phyloP scores from a whole-genome alignment of 345 rosid genomes.

The Gossypium rotundifolium region DNA sequence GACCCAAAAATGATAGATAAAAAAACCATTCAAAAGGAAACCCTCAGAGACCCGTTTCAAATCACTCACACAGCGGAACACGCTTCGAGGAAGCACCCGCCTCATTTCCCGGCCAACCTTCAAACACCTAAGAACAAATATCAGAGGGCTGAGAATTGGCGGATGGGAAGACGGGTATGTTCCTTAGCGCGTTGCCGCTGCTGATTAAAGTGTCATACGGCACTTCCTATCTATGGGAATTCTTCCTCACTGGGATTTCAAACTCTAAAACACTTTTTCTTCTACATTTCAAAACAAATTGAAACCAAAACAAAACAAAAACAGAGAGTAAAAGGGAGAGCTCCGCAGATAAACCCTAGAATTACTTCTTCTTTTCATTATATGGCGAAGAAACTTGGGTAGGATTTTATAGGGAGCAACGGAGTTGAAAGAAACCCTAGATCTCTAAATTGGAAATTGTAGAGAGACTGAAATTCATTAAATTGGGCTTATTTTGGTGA shows the following conservation, averaged over 20 bases:
- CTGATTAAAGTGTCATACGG: conserved; percentile 57
- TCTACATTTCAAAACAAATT: background rate
- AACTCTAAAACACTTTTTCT: background rate
- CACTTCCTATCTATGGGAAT: conserved; percentile 59
- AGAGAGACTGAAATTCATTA: background rate
- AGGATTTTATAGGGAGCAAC: background rate
- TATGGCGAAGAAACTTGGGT: background rate
- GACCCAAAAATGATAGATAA: conserved; percentile 9
- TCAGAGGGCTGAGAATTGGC: conserved; percentile 13
- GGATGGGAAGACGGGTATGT: conserved; percentile 13
- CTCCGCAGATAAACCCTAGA: background rate
- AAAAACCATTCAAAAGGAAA: background rate
- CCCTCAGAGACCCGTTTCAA: conserved; percentile 39
- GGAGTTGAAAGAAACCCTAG: background rate
- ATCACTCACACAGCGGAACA: conserved; percentile 33
- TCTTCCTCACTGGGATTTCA: conserved; percentile 36
- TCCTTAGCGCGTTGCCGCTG: conserved; percentile 24
- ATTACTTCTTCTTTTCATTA: background rate
- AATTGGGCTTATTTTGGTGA: background rate
- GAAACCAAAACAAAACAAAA: background rate
- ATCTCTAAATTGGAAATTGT: too few species aligned
- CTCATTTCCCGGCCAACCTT: background rate
- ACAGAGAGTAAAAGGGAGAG: background rate
- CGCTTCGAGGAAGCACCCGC: background rate
- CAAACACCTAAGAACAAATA: conserved; percentile 5